Evolutionary conservation across 2,329 filamentous ascomycete species (phyloP).

Genomic region (Trichoderma semiorbis): DNA sequence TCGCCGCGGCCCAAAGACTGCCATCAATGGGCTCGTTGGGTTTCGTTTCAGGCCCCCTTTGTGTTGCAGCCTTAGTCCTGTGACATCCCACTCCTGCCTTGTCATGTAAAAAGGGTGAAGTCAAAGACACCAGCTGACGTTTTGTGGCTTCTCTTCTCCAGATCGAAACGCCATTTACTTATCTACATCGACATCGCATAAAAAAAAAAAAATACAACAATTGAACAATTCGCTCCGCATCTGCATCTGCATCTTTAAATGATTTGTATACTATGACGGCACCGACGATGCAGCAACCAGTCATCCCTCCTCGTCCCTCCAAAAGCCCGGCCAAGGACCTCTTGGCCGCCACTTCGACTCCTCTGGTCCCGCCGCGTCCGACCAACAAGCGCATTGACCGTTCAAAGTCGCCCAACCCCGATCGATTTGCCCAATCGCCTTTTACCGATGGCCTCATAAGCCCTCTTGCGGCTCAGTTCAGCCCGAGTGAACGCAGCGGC

Average conservation of each 20-base stretch:
- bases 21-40: not conserved
- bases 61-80: conserved; percentile 14
- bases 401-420: conserved; percentile 71
- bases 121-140: not conserved
- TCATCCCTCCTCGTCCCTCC: conserved; percentile 55
- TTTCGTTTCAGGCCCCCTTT: conserved; percentile 2
- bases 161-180: not conserved
- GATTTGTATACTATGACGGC: conserved; percentile 43
- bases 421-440: conserved; percentile 80
- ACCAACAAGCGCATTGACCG: conserved; percentile 66
- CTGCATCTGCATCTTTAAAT: not conserved
- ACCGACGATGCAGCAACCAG: conserved; percentile 49
- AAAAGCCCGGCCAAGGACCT: conserved; percentile 48
- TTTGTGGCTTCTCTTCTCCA: not conserved
- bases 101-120: not conserved
- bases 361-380: conserved; percentile 78
- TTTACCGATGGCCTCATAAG: conserved; percentile 67
- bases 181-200: not conserved
- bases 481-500: conserved; percentile 34
- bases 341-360: conserved; percentile 40
- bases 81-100: conserved; percentile 4
- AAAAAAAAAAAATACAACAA: not conserved
- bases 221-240: not conserved
- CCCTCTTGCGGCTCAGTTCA: conserved; percentile 35
- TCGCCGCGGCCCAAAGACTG: not conserved